Conservation (phyloP, 1,139 yeast genomes). For the Pichia sp. region DNA sequence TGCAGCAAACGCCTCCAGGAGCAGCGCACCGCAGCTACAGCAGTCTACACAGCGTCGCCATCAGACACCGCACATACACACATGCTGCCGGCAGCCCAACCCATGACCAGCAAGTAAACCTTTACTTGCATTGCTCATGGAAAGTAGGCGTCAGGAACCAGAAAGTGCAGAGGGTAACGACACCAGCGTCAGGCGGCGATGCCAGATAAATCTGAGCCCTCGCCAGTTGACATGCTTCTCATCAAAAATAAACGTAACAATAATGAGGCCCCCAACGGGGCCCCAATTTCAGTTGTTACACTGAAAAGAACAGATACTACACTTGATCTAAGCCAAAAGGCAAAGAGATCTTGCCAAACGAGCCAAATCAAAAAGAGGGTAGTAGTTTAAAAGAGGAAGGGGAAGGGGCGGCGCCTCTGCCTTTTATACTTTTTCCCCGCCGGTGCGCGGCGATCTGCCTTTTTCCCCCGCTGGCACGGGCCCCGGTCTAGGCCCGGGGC, state of each 20-base stretch:
- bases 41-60: too few relatives aligned
- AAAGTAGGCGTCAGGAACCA: slow-evolving; percentile 83
- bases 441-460: too few relatives aligned
- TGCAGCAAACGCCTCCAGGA: too few relatives aligned
- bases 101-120: slow-evolving; percentile 19
- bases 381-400: background rate
- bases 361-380: slow-evolving; percentile 17
- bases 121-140: slow-evolving; percentile 14
- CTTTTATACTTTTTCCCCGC: slow-evolving; percentile 17
- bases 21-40: too few relatives aligned
- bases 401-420: slow-evolving; percentile 4
- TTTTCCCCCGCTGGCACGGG: too few relatives aligned
- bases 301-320: slow-evolving; percentile 99
- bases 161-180: slow-evolving; percentile 93
- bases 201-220: slow-evolving; percentile 42
- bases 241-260: slow-evolving; percentile 80
- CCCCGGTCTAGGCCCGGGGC: too few relatives aligned
- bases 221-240: slow-evolving; percentile 29
- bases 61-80: too few relatives aligned
- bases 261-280: slow-evolving; percentile 33
- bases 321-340: slow-evolving; percentile 99
- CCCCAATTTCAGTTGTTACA: slow-evolving; percentile 95
- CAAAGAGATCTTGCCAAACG: slow-evolving; percentile 67
- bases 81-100: background rate
- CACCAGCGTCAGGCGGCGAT: slow-evolving; percentile 53